phyloP scores from a whole-genome alignment of 768 basidiomycete species.

The Leccinum olivaceopallidum region DNA sequence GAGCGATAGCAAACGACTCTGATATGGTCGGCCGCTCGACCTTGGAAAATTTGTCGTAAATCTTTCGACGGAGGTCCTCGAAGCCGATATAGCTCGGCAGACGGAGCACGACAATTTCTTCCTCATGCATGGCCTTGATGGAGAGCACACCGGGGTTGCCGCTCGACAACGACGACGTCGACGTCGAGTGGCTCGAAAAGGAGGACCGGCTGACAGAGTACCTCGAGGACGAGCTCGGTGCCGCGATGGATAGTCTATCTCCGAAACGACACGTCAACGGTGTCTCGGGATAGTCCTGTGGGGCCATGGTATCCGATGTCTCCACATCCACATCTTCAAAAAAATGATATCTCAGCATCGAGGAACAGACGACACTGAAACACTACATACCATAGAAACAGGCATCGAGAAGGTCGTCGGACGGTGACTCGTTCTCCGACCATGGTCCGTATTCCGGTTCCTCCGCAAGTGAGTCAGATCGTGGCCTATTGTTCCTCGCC shows the following conservation, averaged over 20 bases:
- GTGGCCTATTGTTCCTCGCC: conserved; percentile 11
- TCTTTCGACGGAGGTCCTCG: conserved; percentile 51
- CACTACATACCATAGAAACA: conserved; percentile 40
- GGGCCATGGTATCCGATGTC: conserved; percentile 11
- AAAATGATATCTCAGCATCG: not conserved
- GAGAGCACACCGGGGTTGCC: conserved; percentile 36
- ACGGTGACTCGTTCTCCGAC: conserved; percentile 27
- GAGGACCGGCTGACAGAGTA: conserved; percentile 28
- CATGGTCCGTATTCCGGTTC: conserved; percentile 25
- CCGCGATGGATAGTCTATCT: conserved; percentile 9
- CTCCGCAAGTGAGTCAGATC: conserved; percentile 16
- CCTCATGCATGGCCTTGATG: conserved; percentile 66
- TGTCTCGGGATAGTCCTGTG: conserved; percentile 22
- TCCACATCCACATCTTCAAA: conserved; percentile 15
- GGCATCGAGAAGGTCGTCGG: conserved; percentile 38
- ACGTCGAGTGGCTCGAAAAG: conserved; percentile 39
- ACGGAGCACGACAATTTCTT: conserved; percentile 64
- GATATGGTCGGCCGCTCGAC: conserved; percentile 58
- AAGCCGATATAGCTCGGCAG: conserved; percentile 48
- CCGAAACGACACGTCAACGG: conserved; percentile 16
- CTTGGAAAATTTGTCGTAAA: conserved; percentile 67
- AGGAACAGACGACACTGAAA: not conserved
- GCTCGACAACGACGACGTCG: conserved; percentile 33
- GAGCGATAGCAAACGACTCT: conserved; percentile 55
- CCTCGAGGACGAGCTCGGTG: conserved; percentile 5